A percentile compares a stretch with the other conserved stretches of the same genome.
These are phyloP conservation scores for Gnetum montanum DNA, from an alignment of 75 land plant species.

Conservation along the genomic window DNA sequence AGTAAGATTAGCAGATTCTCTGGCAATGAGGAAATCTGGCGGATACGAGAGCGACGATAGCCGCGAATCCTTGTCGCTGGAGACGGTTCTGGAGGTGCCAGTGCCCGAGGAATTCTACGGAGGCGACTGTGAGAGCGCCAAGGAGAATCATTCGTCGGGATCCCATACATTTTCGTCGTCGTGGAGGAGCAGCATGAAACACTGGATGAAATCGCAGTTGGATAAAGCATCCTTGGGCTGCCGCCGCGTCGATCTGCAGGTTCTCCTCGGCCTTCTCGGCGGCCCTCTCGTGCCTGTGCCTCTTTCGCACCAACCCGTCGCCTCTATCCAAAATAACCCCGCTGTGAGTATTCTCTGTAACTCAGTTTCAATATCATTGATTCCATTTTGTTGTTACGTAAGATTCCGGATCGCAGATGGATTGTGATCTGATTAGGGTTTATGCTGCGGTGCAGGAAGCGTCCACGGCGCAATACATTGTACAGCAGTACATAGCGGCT, in stretches of 20 bases:
- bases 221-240: constrained; percentile 1
- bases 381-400: not conserved
- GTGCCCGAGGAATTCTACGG: not conserved
- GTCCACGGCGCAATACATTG: constrained; percentile 26
- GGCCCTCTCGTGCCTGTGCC: constrained; percentile 43
- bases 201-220: constrained; percentile 4
- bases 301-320: not conserved
- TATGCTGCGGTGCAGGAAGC: constrained; percentile 25
- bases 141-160: not conserved
- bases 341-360: constrained; percentile 25
- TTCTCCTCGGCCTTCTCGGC: constrained; percentile 43
- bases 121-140: not conserved
- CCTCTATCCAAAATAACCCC: constrained; percentile 17
- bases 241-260: constrained; percentile 23
- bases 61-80: not conserved
- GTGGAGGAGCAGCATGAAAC: not conserved
- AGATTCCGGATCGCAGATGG: too few relatives aligned
- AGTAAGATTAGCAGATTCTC: too few relatives aligned
- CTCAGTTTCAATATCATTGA: not conserved
- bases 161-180: not conserved
- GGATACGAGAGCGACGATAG: not conserved
- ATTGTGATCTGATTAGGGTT: not conserved
- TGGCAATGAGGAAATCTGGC: not conserved
- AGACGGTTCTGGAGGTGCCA: not conserved
- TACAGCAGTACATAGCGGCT: constrained; percentile 33